Conservation (phyloP, 2,329 filamentous ascomycete species). For the Monosporascus sp. region DNA sequence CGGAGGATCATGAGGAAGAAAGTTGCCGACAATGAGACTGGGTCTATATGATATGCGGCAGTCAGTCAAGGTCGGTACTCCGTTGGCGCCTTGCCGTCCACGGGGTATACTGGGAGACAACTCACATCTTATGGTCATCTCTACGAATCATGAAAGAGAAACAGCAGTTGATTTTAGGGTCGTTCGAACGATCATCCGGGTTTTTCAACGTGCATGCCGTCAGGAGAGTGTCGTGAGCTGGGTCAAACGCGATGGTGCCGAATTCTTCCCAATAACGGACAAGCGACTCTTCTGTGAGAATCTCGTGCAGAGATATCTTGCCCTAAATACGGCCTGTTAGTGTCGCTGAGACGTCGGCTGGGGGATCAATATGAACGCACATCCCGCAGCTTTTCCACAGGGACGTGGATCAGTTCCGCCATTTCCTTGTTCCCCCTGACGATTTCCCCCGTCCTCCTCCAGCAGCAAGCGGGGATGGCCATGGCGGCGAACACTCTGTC, state of each 20-base stretch:
- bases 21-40: constrained; percentile 93
- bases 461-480: constrained; percentile 96
- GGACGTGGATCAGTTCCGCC: constrained; percentile 91
- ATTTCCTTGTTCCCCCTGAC: constrained; percentile 98
- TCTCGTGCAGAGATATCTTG: constrained; percentile 90
- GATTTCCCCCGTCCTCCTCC: constrained; percentile 94
- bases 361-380: constrained; percentile 48
- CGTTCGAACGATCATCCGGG: constrained; percentile 63
- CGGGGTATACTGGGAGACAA: constrained; percentile 4
- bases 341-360: constrained; percentile 4
- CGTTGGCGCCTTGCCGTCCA: too few relatives aligned
- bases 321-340: constrained; percentile 51
- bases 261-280: constrained; percentile 99
- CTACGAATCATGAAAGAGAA: constrained; percentile 96
- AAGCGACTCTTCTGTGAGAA: constrained; percentile 88
- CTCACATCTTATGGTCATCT: constrained; percentile 95
- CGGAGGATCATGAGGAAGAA: constrained; percentile 75
- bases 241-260: constrained; percentile 93
- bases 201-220: constrained; percentile 90
- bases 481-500: constrained; percentile 98
- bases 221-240: constrained; percentile 86
- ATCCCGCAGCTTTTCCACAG: constrained; percentile 85
- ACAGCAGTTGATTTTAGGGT: constrained; percentile 81
- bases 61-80: constrained; percentile 20
- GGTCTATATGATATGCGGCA: constrained; percentile 52